A percentile compares a stretch with the other conserved stretches of the same genome.
Evolutionary conservation across 129 eudicot genomes (phyloP).

Genomic region (Artemisia argyi): DNA sequence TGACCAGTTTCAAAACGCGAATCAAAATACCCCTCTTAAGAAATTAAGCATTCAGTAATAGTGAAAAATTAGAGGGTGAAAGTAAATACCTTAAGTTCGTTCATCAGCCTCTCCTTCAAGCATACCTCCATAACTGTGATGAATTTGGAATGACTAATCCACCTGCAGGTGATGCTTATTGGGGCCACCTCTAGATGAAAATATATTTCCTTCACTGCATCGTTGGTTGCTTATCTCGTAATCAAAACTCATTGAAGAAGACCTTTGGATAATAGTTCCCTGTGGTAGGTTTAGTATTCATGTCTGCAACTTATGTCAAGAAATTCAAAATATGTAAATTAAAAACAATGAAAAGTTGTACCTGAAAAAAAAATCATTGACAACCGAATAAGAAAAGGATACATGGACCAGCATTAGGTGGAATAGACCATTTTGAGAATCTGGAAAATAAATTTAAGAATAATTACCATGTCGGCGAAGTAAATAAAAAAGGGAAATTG

Average conservation of each 20-base stretch:
- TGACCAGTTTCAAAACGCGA: too few species aligned
- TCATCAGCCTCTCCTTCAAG: too few species aligned
- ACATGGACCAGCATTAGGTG: slow-evolving; percentile 82
- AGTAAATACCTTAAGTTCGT: too few species aligned
- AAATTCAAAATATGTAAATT: slow-evolving; percentile 19
- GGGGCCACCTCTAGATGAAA: too few species aligned
- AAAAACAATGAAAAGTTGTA: not conserved
- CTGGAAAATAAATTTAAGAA: slow-evolving; percentile 39
- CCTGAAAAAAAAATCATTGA: not conserved
- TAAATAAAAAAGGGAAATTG: not conserved
- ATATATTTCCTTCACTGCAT: too few species aligned
- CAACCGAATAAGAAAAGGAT: slow-evolving; percentile 48
- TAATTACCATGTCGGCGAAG: slow-evolving; percentile 12
- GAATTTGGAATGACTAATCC: too few species aligned
- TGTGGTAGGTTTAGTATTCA: slow-evolving; percentile 74
- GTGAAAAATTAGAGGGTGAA: too few species aligned
- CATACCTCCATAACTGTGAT: too few species aligned
- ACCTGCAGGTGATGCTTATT: too few species aligned
- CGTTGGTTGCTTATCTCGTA: too few species aligned
- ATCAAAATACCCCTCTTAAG: too few species aligned
- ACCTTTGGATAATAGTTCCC: slow-evolving; percentile 85
- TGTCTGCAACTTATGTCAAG: slow-evolving; percentile 62
- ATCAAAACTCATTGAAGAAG: slow-evolving; percentile 92
- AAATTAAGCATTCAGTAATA: too few species aligned
- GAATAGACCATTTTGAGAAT: slow-evolving; percentile 64